phyloP scores from a whole-genome alignment of 495 filamentous ascomycete genomes.

The Xylaria bambusicola region DNA sequence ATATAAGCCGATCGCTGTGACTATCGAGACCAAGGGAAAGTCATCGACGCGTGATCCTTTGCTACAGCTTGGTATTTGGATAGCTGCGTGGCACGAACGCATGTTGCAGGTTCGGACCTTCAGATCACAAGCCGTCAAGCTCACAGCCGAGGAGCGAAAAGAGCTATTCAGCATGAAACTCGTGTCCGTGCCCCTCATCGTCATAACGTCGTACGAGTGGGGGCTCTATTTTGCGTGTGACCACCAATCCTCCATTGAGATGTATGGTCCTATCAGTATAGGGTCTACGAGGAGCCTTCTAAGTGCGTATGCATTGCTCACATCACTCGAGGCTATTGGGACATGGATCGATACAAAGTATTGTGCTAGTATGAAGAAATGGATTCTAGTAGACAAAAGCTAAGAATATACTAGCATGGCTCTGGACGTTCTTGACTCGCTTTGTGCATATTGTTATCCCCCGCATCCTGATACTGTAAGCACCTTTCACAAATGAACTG shows the following conservation, averaged over 20 bases:
- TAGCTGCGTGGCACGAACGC: conserved; percentile 3
- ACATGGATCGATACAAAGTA: neutral
- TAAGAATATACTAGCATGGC: neutral
- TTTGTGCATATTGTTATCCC: no score
- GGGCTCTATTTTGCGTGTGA: conserved; percentile 1
- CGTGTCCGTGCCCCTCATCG: neutral
- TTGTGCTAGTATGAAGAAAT: neutral
- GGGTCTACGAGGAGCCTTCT: neutral
- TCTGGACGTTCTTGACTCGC: no score
- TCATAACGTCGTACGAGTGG: neutral
- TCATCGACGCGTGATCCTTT: neutral
- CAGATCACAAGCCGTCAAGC: neutral
- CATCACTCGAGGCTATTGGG: conserved; percentile 2
- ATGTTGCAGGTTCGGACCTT: neutral
- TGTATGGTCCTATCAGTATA: neutral
- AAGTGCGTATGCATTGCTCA: neutral
- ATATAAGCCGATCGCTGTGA: neutral
- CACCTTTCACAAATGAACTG: no score
- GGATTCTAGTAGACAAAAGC: neutral
- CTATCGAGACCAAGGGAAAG: conserved; percentile 1
- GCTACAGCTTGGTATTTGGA: neutral
- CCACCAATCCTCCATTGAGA: neutral
- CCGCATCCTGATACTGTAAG: no score
- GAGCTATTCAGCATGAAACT: neutral
- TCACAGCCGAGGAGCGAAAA: neutral